A percentile compares a stretch with the other conserved stretches of the same genome.
Evolutionary conservation across 768 basidiomycete genomes (phyloP).

Genomic region (Pulveroboletus sp.): DNA sequence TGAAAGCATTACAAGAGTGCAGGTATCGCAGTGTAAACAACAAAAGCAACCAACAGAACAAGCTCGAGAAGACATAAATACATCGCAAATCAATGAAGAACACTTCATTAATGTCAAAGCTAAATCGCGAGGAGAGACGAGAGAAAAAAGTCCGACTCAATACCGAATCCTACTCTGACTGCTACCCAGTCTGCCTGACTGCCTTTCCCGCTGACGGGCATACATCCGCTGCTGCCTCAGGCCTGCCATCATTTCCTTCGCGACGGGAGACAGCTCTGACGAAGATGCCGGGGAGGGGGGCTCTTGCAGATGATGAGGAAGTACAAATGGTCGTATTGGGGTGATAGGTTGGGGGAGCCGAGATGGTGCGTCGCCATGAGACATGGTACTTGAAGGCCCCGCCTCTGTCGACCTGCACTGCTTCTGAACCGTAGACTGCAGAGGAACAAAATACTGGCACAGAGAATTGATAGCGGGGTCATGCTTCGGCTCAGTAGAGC

Average conservation of each 20-base stretch:
- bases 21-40: conserved; percentile 5
- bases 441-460: background rate
- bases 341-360: conserved; percentile 40
- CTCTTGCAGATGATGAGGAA: conserved; percentile 27
- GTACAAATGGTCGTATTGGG: conserved; percentile 43
- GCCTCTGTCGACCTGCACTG: background rate
- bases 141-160: conserved; percentile 10
- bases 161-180: conserved; percentile 30
- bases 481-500: conserved; percentile 17
- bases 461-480: conserved; percentile 1
- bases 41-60: conserved; percentile 6
- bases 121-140: conserved; percentile 1
- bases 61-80: conserved; percentile 14
- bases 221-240: conserved; percentile 43
- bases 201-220: conserved; percentile 32
- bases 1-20: background rate
- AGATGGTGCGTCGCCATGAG: conserved; percentile 10
- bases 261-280: conserved; percentile 70
- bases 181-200: conserved; percentile 30
- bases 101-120: conserved; percentile 15
- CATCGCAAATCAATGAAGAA: conserved; percentile 12
- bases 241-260: conserved; percentile 65
- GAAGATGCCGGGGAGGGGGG: conserved; percentile 66
- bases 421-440: conserved; percentile 3
- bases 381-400: background rate